Evolutionary conservation across 2,329 filamentous ascomycete species (phyloP), one percentile per base, ranked within the genome.

Genomic region (Diaporthe sp.): DNA sequence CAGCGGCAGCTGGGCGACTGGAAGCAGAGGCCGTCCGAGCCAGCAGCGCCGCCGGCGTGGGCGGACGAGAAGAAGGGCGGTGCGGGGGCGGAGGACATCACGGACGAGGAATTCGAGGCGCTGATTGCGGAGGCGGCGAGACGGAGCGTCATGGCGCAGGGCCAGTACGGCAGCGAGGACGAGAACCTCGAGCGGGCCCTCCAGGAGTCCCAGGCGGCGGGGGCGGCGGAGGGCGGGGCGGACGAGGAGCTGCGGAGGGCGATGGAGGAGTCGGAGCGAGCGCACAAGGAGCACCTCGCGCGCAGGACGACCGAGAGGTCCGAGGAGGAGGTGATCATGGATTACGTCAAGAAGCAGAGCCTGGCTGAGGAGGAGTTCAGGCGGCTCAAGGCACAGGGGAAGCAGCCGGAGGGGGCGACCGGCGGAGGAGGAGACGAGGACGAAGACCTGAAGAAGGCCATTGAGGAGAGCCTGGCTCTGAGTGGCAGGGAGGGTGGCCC

Each of bases 281-380:
- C 83, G 17, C 86, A 89, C 32, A 81, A 82, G 70, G 81, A 86
- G 44, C 82, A 88, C 70, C 78, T 86, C 77, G 82, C 83, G 56
- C 83, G 84, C 35, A 27, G 42, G 25, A 55, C 73, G 35, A 61
- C 72, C 5, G 82, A 85, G 47, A 81, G 82, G 79, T 89, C 87
- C 0, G 93, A 95, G 79, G 93, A 96, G 80, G 90, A 94, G 72
- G 91, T 93, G 73, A 90, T 95, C 12, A 82, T 96, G 80, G 93
- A 95, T 78, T 95, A 94, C 81, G 88, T 95, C 53, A 94, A 93
- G 86, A 93, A 92, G 84, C 93, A 95, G 84, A 95, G 93, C 81
- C 80, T 94, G 55, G 87, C 89, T 0, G 94, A 96, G 82, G 92
- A 92, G 77, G 87, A 92, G 80, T 86, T 81, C 65, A 82, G 85